These are phyloP conservation scores for Sarocladium kiliense DNA, from an alignment of 2,329 filamentous ascomycete genomes.

Conservation along the genomic window DNA sequence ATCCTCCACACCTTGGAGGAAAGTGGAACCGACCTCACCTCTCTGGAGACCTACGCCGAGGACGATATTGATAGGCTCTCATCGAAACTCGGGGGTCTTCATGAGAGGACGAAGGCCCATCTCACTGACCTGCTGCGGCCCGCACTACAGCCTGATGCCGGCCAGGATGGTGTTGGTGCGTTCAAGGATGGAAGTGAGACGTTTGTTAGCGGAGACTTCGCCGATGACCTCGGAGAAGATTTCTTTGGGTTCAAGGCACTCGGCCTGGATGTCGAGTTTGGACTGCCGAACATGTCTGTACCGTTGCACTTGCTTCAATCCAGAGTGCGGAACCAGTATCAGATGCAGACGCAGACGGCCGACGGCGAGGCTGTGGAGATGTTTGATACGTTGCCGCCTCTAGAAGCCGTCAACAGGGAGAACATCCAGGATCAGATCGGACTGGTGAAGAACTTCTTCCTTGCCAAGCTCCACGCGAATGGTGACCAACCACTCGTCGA, in stretches of 20 bases:
- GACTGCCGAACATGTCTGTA: slow-evolving; percentile 80
- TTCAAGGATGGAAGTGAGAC: slow-evolving; percentile 98
- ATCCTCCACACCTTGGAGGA: slow-evolving; percentile 81
- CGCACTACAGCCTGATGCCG: slow-evolving; percentile 68
- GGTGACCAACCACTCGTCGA: slow-evolving; percentile 77
- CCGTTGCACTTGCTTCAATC: slow-evolving; percentile 92
- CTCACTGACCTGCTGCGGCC: slow-evolving; percentile 90
- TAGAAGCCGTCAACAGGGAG: slow-evolving; percentile 74
- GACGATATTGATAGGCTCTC: slow-evolving; percentile 89
- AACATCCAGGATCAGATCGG: slow-evolving; percentile 77
- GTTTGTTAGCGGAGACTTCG: slow-evolving; percentile 94
- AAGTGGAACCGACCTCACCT: slow-evolving; percentile 76
- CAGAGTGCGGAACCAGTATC: slow-evolving; percentile 79
- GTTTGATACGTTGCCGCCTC: slow-evolving; percentile 62
- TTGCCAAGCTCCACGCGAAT: slow-evolving; percentile 80
- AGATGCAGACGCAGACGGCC: slow-evolving; percentile 65
- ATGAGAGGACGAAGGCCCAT: slow-evolving; percentile 92
- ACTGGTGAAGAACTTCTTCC: slow-evolving; percentile 86
- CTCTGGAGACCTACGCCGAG: slow-evolving; percentile 79
- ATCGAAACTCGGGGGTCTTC: slow-evolving; percentile 73
- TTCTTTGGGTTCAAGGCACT: slow-evolving; percentile 98
- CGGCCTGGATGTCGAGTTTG: slow-evolving; percentile 86
- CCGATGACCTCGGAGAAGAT: slow-evolving; percentile 95
- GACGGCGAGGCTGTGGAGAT: slow-evolving; percentile 54
- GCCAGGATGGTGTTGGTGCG: slow-evolving; percentile 77